Conservation (phyloP, 2,329 filamentous ascomycete species). For the Monosporascus ibericus region DNA sequence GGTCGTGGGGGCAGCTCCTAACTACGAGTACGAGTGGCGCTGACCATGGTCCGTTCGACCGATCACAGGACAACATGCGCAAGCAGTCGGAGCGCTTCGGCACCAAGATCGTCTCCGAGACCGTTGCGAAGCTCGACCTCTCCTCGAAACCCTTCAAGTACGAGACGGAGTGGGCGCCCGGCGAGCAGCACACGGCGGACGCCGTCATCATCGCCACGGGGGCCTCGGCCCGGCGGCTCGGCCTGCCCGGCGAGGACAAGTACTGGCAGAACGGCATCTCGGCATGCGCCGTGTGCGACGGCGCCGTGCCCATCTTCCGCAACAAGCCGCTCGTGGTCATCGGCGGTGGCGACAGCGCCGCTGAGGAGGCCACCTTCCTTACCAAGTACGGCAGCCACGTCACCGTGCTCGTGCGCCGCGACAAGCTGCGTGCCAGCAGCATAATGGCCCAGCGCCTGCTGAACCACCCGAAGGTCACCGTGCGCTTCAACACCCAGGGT, state of each 20-base stretch:
- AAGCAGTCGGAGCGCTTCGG: conserved; percentile 87
- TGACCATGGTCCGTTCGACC: not conserved
- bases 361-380: conserved; percentile 94
- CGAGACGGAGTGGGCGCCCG: conserved; percentile 84
- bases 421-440: conserved; percentile 79
- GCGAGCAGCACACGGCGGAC: conserved; percentile 81
- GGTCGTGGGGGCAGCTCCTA: no score
- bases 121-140: conserved; percentile 82
- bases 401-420: conserved; percentile 84
- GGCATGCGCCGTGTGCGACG: conserved; percentile 95
- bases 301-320: conserved; percentile 93
- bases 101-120: conserved; percentile 89
- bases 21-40: no score
- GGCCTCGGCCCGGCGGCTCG: conserved; percentile 79
- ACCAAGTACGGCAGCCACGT: conserved; percentile 97
- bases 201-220: conserved; percentile 91
- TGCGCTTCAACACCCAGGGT: conserved; percentile 77
- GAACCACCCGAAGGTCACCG: conserved; percentile 81
- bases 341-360: conserved; percentile 91
- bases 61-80: conserved; percentile 72
- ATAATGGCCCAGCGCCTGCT: conserved; percentile 87
- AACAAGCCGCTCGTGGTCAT: conserved; percentile 95
- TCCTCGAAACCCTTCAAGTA: conserved; percentile 82
- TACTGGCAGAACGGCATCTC: conserved; percentile 98
- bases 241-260: conserved; percentile 81